Evolutionary conservation across 1,284 basidiomycete genomes (phyloP), one percentile per base, ranked within the genome.

Genomic region (Schizophyllum amplum): DNA sequence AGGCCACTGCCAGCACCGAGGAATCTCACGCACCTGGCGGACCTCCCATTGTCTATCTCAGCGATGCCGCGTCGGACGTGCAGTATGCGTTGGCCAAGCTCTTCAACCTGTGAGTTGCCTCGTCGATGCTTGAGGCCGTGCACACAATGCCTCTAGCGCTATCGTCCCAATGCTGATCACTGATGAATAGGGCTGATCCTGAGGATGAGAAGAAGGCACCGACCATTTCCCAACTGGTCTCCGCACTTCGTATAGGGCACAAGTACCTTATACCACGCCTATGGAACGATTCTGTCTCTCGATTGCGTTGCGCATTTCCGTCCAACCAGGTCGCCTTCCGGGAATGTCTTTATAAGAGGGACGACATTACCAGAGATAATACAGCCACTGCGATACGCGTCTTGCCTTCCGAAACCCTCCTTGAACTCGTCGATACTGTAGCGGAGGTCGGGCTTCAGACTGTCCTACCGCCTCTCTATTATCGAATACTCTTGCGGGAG

Each of bases 1-100:
- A 82, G 63, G 82, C 83, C 21, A 26, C 62, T 53, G 59, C 58
- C 52, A 68, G 71, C 5, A 13, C 33, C 7, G n/a, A n/a, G n/a
- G n/a, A 42, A 17, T 42, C 33, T 17, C 17, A 3, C 33, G 17
- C 2, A 9, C 7, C 33, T 13, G 33, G 33, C 33, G 3, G 33
- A 42, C 4, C 13, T 42, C 33, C 33, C 17, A 9, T 42, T 17
- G 17, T 42, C 7, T 17, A 42, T 9, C 33, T 42, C 33, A 17
- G 13, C 2, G 33, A 42, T 17, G 11, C 33, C 13, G 33, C 33
- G 33, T 9, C 11, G 13, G 33, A 42, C 33, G 7, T 42, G 17
- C 33, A 42, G 13, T 42, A 13, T 9, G 17, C 17, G 33, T 17
- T 42, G 13, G 7, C 33, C 13, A 42, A 42, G 33, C 33, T 42